Conservation (phyloP, 2,329 filamentous ascomycete species). For the Cladophialophora carrionii region DNA sequence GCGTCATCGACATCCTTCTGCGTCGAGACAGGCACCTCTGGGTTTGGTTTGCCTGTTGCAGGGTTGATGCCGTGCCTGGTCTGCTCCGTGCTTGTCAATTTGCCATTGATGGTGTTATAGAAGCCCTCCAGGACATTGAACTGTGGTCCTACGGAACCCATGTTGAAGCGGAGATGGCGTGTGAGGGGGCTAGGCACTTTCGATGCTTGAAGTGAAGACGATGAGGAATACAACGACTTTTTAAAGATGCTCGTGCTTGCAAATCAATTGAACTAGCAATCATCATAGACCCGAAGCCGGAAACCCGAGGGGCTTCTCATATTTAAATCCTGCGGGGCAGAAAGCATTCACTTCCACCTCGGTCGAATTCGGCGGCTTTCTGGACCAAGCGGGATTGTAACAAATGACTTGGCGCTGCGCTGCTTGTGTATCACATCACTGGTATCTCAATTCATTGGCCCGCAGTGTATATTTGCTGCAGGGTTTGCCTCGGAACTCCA, state of each 20-base stretch:
- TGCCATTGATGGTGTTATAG: constrained; percentile 58
- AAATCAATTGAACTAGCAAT: background rate
- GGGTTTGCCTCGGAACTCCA: background rate
- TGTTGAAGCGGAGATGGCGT: constrained; percentile 1
- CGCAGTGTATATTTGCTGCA: background rate
- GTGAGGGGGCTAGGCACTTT: background rate
- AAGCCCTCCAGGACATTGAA: constrained; percentile 48
- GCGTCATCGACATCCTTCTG: constrained; percentile 56
- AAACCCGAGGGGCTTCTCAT: background rate
- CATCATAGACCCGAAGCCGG: background rate
- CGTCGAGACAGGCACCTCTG: constrained; percentile 56
- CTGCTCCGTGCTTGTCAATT: constrained; percentile 50
- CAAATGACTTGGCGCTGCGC: background rate
- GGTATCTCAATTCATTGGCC: background rate
- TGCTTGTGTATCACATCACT: background rate
- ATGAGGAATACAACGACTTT: background rate
- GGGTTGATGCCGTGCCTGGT: constrained; percentile 58
- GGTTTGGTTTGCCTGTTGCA: constrained; percentile 54
- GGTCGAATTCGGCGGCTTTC: background rate
- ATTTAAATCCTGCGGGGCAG: background rate
- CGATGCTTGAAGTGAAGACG: background rate
- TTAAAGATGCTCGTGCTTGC: background rate
- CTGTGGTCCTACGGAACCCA: constrained; percentile 22
- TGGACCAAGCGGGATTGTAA: background rate
- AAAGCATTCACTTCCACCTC: background rate